These are phyloP conservation scores for Cladosporium cucumerinum DNA, from an alignment of 2,329 filamentous ascomycete species.

Conservation along the genomic window DNA sequence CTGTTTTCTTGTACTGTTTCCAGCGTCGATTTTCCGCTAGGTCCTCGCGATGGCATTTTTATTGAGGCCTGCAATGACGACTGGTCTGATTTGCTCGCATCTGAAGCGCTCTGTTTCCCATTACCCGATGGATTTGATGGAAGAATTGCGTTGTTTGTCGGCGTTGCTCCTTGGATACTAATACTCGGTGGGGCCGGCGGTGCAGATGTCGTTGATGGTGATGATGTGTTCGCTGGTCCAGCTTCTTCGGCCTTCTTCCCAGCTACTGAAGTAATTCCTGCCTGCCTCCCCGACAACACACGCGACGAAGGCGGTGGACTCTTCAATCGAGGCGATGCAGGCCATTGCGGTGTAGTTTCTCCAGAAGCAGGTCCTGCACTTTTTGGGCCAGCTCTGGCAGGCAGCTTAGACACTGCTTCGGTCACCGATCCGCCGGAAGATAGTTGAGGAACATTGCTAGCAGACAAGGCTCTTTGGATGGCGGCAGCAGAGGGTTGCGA, in stretches of 20 bases:
- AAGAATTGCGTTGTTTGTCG: constrained; percentile 35
- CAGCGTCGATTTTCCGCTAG: constrained; percentile 54
- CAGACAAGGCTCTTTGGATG: constrained; percentile 65
- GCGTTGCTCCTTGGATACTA: constrained; percentile 45
- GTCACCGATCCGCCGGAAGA: constrained; percentile 53
- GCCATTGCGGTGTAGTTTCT: constrained; percentile 64
- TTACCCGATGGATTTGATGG: constrained; percentile 18
- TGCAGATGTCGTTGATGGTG: constrained; percentile 22
- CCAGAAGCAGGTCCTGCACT: constrained; percentile 49
- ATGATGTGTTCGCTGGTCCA: background rate
- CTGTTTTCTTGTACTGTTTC: constrained; percentile 72
- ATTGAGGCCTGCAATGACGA: constrained; percentile 31
- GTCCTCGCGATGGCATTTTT: constrained; percentile 40
- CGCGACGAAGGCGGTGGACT: constrained; percentile 61
- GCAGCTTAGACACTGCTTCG: constrained; percentile 60
- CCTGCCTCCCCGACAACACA: constrained; percentile 40
- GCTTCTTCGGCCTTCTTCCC: constrained; percentile 37
- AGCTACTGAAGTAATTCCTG: constrained; percentile 34
- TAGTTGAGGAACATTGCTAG: constrained; percentile 64
- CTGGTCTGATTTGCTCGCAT: constrained; percentile 37
- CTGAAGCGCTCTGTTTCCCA: constrained; percentile 16
- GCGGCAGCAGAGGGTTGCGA: constrained; percentile 60
- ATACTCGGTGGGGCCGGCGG: constrained; percentile 41
- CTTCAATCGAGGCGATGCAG: constrained; percentile 70
- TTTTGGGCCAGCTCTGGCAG: constrained; percentile 55